These are phyloP conservation scores for Mucor saturninus DNA, from an alignment of 371 early-diverging fungal species.

Conservation along the genomic window DNA sequence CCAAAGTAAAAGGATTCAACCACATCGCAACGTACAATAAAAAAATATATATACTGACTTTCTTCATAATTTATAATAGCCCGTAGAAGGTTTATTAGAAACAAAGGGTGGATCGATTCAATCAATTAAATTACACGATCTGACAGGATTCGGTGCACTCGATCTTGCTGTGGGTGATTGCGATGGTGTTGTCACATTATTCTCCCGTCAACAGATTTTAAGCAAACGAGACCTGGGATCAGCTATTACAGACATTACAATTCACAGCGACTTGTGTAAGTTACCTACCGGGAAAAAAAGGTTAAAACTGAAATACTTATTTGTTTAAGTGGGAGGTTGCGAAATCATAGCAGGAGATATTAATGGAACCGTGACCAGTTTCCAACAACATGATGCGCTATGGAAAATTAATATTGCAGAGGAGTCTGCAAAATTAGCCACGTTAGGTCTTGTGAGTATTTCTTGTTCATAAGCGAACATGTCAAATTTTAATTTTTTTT, in stretches of 20 bases:
- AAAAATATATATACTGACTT: background rate
- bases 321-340: constrained; percentile 42
- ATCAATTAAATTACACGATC: constrained; percentile 44
- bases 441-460: constrained; percentile 27
- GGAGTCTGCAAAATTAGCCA: constrained; percentile 41
- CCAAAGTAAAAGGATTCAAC: constrained; percentile 33
- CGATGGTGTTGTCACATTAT: constrained; percentile 50
- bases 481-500: no score
- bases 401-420: constrained; percentile 52
- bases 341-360: constrained; percentile 54
- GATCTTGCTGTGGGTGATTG: constrained; percentile 57
- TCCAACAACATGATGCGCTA: constrained; percentile 47
- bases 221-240: constrained; percentile 47
- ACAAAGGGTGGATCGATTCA: constrained; percentile 56
- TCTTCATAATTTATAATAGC: constrained; percentile 9
- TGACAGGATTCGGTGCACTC: constrained; percentile 48
- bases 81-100: constrained; percentile 51
- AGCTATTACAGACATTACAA: constrained; percentile 41
- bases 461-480: background rate
- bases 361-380: constrained; percentile 47
- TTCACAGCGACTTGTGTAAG: constrained; percentile 43
- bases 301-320: background rate
- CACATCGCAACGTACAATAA: background rate
- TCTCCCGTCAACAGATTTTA: constrained; percentile 51
- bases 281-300: background rate